phyloP scores from a whole-genome alignment of 306 rosid genomes.

The Citrullus colocynthis region DNA sequence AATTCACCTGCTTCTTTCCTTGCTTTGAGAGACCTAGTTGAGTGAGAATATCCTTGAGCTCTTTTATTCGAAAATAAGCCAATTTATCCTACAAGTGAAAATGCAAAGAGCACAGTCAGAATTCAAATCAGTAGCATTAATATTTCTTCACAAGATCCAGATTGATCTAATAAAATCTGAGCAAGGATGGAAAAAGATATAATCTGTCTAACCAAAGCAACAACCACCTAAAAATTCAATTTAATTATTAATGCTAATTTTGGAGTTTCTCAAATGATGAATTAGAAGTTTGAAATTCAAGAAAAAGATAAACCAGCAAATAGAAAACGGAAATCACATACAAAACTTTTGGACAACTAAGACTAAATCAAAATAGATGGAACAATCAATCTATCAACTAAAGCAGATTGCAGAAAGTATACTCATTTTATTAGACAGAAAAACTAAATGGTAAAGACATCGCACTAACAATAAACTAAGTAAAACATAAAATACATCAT shows the following conservation, averaged over 20 bases:
- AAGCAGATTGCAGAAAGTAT: not conserved
- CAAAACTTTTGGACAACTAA: not conserved
- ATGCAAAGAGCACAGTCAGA: not conserved
- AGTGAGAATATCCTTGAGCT: conserved; percentile 88
- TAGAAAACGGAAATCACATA: not conserved
- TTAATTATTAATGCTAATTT: not conserved
- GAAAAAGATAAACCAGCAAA: not conserved
- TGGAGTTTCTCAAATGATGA: not conserved
- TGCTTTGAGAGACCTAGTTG: conserved; percentile 88
- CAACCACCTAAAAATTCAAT: not conserved
- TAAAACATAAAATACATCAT: not conserved
- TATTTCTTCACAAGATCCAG: not conserved
- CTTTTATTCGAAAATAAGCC: conserved; percentile 72
- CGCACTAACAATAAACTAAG: not conserved
- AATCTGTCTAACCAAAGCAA: not conserved
- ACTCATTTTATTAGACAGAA: not conserved
- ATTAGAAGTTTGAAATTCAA: not conserved
- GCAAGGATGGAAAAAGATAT: not conserved
- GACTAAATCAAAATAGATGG: not conserved
- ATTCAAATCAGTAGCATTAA: not conserved
- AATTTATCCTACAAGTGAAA: conserved; percentile 49
- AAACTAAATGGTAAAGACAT: not conserved
- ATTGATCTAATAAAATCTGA: not conserved
- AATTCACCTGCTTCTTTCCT: conserved; percentile 93
- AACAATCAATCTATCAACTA: not conserved